Evolutionary conservation across 2,329 filamentous ascomycete genomes (phyloP), one percentile per base, ranked within the genome.

Genomic region (Aschersonia sp.): DNA sequence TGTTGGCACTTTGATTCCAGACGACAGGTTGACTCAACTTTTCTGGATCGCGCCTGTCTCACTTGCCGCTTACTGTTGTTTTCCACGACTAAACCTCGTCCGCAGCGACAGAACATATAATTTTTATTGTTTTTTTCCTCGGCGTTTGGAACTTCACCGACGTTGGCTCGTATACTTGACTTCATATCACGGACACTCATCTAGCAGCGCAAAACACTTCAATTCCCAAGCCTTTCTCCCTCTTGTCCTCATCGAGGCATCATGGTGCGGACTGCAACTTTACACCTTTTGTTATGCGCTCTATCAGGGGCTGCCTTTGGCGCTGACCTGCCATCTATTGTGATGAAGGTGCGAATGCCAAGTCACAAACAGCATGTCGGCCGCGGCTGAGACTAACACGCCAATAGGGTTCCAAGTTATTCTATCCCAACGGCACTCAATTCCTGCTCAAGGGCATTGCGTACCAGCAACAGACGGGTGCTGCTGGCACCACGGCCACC

Each of bases 371-470:
- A 29, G 5, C 29, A 12, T 30, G 30, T 41, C 5, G 1, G n/a
- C 5, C 35, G 40, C 41, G 29, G 32, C 9, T 20, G 10, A 20
- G 20, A 44, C 9, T 40, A 29, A 44, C 42, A 51, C 47, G 6
- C 31, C 4, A 47, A 30, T 59, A 83, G 77, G 82, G 86, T 56
- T 78, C 78, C 62, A 89, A 92, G 68, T 91, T 96, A 76, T 96
- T 94, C 75, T 89, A 85, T 73, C 76, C 85, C 66, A 85, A 82
- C 58, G 75, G 73, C 30, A 75, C 73, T 29, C 71, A 77, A 58
- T 77, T 77, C 69, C 91, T 82, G 74, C 87, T 97, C 66, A 86
- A 84, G 67, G 92, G 92, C 70, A 75, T 98, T 57, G 92, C 92
- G 56, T 98, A 98, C 71, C 92, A 98, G 73, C 81, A 91, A 71